Base-by-base conservation (phyloP, 1,139 yeast genomes). In the Lodderomyces pseudojiufengensis region DNA sequence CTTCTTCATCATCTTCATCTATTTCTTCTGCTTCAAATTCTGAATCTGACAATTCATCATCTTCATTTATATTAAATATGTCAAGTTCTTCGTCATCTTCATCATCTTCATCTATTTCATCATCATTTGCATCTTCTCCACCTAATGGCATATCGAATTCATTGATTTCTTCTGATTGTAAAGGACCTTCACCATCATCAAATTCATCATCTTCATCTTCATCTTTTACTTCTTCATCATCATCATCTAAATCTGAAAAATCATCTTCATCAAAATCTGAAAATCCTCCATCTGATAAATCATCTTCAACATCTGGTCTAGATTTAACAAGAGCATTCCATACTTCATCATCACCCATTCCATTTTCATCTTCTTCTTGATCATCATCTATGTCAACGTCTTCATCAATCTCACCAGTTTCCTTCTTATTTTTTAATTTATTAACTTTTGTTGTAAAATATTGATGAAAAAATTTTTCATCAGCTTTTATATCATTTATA, bases 301-400 rank as follows among this genome's bases (percentile, higher is more conserved):
- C 78, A 20, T 57, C 69, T 44, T 84, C 95, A 38, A 84, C 79
- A 38, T 84, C 95, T 0, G 95, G 95, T 48, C 78, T 78, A 29
- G 95, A 84, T 51, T 80, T 77, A 25, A 88, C 95, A 54, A 88
- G 70, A 0, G 96, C 97, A 49, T 79, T 68, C 96, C 96, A 88
- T 29, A 87, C 85, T 44, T 82, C 88, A 32, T 80, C 94, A 51
- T 88, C 95, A 44, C 76, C 80, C 50, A 78, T 55, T 24, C 76
- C 84, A 33, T 71, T 75, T 23, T 69, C 83, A 42, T 63, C 65
- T 50, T 71, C 76, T n/a, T 38, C 39, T 14, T 49, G 59, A 8
- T 49, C 54, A 3, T 50, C 46, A 8, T 32, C 35, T 5, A 13
- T 26, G 8, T 32, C 35, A 32, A 47, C 10, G 38, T 47, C 60